These are phyloP conservation scores for Penicillium expansum DNA, from an alignment of 2,329 filamentous ascomycete genomes.

Conservation along the genomic window DNA sequence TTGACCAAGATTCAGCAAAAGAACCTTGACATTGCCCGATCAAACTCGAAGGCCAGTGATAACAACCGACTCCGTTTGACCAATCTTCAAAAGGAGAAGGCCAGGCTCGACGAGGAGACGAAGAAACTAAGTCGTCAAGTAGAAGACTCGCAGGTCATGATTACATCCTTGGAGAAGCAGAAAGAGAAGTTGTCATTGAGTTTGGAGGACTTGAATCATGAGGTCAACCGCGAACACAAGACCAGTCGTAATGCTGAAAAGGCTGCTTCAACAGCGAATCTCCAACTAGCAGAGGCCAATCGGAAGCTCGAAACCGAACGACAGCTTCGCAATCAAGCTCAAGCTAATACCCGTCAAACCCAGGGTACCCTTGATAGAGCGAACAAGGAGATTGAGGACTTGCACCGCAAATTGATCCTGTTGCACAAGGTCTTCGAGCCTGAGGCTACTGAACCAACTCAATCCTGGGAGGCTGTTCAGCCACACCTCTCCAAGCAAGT, in stretches of 20 bases:
- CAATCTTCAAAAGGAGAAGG: constrained; percentile 78
- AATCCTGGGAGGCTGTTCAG: constrained; percentile 66
- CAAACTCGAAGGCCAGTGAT: constrained; percentile 80
- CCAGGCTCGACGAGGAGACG: constrained; percentile 77
- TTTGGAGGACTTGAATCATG: constrained; percentile 88
- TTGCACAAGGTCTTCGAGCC: constrained; percentile 87
- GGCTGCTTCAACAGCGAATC: constrained; percentile 71
- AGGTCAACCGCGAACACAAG: constrained; percentile 86
- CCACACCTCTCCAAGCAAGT: constrained; percentile 65
- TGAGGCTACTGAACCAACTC: constrained; percentile 62
- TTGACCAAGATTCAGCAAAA: constrained; percentile 97
- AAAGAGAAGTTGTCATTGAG: constrained; percentile 87
- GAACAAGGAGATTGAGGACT: constrained; percentile 75
- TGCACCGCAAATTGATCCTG: constrained; percentile 74
- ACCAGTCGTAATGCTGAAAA: constrained; percentile 87
- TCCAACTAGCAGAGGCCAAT: constrained; percentile 85
- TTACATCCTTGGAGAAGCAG: constrained; percentile 86
- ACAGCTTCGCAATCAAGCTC: constrained; percentile 79
- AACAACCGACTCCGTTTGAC: constrained; percentile 73
- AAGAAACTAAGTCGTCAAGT: constrained; percentile 77
- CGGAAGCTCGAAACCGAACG: constrained; percentile 86
- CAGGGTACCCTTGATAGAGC: constrained; percentile 75
- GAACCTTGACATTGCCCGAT: constrained; percentile 90
- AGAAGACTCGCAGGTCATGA: constrained; percentile 76
- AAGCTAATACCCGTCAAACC: constrained; percentile 77